phyloP scores from a whole-genome alignment of 2,329 filamentous ascomycete species.

The Pseudogymnoascus sp. region DNA sequence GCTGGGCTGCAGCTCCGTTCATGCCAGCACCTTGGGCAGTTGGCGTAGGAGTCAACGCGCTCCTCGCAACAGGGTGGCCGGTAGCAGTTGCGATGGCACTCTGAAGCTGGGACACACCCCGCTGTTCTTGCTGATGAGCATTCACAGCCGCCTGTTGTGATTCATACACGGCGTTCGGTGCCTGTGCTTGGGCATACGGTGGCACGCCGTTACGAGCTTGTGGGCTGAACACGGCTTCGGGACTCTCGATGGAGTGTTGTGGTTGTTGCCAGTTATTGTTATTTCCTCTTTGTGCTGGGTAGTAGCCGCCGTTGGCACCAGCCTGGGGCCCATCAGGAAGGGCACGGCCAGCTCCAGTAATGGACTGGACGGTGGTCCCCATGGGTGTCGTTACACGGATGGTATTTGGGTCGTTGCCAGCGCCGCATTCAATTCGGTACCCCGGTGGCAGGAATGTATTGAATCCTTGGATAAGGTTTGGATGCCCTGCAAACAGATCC shows the following conservation, averaged over 20 bases:
- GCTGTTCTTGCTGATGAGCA: constrained; percentile 54
- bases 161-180: constrained; percentile 31
- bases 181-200: constrained; percentile 35
- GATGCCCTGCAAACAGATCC: constrained; percentile 89
- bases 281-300: constrained; percentile 17
- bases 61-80: constrained; percentile 39
- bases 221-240: constrained; percentile 52
- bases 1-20: constrained; percentile 50
- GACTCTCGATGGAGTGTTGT: constrained; percentile 54
- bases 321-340: constrained; percentile 29
- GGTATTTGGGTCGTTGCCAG: constrained; percentile 87
- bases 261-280: constrained; percentile 43
- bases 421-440: constrained; percentile 92
- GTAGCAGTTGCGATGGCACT: constrained; percentile 42
- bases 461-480: constrained; percentile 91
- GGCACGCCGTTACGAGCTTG: constrained; percentile 42
- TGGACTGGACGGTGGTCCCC: constrained; percentile 90
- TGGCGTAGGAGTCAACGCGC: constrained; percentile 52
- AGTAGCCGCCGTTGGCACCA: constrained; percentile 32
- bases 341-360: constrained; percentile 46
- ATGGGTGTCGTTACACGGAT: constrained; percentile 96
- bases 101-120: constrained; percentile 56
- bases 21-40: constrained; percentile 45
- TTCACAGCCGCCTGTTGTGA: constrained; percentile 33
- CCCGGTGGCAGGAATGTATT: constrained; percentile 95